phyloP scores from a whole-genome alignment of 2,329 filamentous ascomycete species.

The Gyromitra esculenta region DNA sequence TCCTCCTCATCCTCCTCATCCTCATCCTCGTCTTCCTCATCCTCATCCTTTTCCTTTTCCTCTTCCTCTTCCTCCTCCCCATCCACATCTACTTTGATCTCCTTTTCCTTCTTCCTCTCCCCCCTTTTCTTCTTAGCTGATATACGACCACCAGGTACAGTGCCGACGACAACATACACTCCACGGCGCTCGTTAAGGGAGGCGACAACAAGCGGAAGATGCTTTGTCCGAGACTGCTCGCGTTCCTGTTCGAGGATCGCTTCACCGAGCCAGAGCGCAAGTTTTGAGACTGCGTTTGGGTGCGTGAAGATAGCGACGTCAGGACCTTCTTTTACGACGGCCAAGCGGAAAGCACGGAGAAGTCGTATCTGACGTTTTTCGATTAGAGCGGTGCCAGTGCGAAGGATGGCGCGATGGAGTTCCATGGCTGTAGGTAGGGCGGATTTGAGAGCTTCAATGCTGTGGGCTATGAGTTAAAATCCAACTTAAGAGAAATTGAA shows the following conservation, averaged over 20 bases:
- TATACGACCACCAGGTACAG: conserved; percentile 80
- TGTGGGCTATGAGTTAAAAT: conserved; percentile 62
- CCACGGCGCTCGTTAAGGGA: conserved; percentile 86
- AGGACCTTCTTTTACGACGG: conserved; percentile 92
- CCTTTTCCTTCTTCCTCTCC: conserved; percentile 70
- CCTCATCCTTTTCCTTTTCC: conserved; percentile 64
- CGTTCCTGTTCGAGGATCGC: conserved; percentile 89
- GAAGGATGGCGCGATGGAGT: conserved; percentile 89
- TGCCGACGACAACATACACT: conserved; percentile 91
- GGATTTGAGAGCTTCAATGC: conserved; percentile 78
- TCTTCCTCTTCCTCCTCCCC: conserved; percentile 67
- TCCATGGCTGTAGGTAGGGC: conserved; percentile 86
- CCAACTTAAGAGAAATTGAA: conserved; percentile 7
- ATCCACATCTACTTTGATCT: conserved; percentile 68
- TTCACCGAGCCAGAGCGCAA: conserved; percentile 93
- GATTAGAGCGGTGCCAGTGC: conserved; percentile 88
- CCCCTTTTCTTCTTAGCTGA: conserved; percentile 74
- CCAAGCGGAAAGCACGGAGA: conserved; percentile 91
- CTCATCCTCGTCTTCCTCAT: conserved; percentile 63
- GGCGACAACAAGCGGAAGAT: conserved; percentile 86
- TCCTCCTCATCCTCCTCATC: conserved; percentile 67
- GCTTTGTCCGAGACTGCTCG: conserved; percentile 75
- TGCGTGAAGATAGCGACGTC: conserved; percentile 93
- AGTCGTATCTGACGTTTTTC: conserved; percentile 95
- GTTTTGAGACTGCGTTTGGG: conserved; percentile 88